Evolutionary conservation across 1,139 yeast species (phyloP), one percentile per base, ranked within the genome.

Genomic region (Yarrowia galli): DNA sequence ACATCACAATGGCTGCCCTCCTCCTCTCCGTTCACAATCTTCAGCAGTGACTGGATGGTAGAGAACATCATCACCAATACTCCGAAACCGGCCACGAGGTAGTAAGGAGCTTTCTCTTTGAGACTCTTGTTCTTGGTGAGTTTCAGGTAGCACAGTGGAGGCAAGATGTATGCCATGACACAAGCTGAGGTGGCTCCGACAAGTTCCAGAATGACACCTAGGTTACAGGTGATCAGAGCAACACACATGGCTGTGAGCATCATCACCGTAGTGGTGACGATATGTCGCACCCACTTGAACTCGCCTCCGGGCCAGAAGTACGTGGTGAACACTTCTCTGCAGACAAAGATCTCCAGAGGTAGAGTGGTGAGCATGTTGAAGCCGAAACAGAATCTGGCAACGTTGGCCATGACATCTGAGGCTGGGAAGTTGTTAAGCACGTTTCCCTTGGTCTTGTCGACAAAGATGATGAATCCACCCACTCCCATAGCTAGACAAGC

Each of bases 181-280:
- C 97, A 91, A 0, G 98, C 98, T 0, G 97, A 89, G 0, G 97
- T 89, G 0, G 97, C 95, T 1, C 98, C 98, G 40, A 92, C 92
- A 9, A 93, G 81, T 74, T 93, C 98, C 67, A 93, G 81, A 53
- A 93, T 89, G 22, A 95, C 90, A 0, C 98, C 98, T 69, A 93
- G 81, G 73, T 93, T 92, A 75, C 97, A 92, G 0, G 98, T 92
- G 69, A 88, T 80, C 64, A 93, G 80, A 0, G 98, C 85, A 4
- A 92, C 88, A 0, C 85, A 72, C 95, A 92, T 89, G 2, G 97
- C 89, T 0, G 86, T 71, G 56, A 89, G 81, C 0, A 91, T 91
- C 66, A 92, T 78, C 0, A 83, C 74, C 0, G 92, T 83, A 0
- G 98, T 93, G 43, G 89, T 81, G n/a, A 84, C 70, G 48, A 88